Conservation (phyloP, 139 green algal species). For the Chlamydomonas incerta region DNA sequence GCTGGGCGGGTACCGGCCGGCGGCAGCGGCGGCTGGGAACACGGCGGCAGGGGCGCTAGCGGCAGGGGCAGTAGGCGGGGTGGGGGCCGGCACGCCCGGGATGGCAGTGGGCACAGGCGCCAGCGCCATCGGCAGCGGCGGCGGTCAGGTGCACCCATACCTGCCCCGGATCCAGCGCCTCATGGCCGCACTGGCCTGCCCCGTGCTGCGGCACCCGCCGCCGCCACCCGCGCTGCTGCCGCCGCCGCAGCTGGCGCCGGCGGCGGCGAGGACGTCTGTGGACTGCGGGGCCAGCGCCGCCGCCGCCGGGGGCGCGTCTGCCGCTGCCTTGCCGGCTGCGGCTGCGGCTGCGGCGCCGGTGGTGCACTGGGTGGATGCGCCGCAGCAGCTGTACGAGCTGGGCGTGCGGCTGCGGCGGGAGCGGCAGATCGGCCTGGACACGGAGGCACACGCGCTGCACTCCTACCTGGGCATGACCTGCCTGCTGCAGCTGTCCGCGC, state of each 20-base stretch:
- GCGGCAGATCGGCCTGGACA: constrained; percentile 71
- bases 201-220: constrained; percentile 1
- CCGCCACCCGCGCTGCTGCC: not conserved
- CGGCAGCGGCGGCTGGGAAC: no score
- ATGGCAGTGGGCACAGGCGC: not conserved
- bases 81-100: not conserved
- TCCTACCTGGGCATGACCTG: constrained; percentile 81
- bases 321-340: not conserved
- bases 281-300: not conserved
- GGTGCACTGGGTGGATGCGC: constrained; percentile 41
- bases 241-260: not conserved
- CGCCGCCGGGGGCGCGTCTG: not conserved
- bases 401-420: not conserved
- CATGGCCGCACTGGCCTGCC: not conserved
- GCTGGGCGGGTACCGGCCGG: no score
- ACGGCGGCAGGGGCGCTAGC: no score
- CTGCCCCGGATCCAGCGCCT: not conserved
- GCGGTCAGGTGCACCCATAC: not conserved
- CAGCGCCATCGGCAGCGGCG: not conserved
- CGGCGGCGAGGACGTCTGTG: no score
- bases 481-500: constrained; percentile 82
- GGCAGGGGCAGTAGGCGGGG: no score
- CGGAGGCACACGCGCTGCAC: constrained; percentile 70
- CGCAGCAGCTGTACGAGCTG: constrained; percentile 41
- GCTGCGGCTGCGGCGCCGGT: no score